These are phyloP conservation scores for Neckera pumila DNA, from an alignment of 225 moss, liverwort and hornwort genomes.

Conservation along the genomic window DNA sequence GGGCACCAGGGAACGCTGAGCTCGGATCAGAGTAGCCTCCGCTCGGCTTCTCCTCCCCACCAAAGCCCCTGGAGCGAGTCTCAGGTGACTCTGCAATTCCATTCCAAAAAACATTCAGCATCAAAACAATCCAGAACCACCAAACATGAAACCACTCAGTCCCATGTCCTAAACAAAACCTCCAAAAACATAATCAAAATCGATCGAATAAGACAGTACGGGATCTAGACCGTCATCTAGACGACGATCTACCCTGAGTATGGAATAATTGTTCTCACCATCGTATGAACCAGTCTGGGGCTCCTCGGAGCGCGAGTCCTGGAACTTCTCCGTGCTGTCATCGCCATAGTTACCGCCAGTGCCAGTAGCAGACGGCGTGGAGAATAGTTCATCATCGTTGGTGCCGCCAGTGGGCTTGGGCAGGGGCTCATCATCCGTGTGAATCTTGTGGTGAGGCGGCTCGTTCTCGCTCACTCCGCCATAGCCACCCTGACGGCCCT, in stretches of 20 bases:
- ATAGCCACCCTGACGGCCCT: background rate
- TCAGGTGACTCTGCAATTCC: background rate
- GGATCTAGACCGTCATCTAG: too few species aligned
- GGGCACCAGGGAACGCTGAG: conserved; percentile 3
- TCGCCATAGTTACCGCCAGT: background rate
- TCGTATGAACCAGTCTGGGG: background rate
- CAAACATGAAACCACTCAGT: too few species aligned
- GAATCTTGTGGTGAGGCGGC: conserved; percentile 26
- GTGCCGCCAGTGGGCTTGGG: conserved; percentile 1
- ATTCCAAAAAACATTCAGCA: background rate
- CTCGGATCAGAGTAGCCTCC: conserved; percentile 5
- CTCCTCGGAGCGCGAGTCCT: background rate
- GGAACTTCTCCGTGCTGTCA: background rate
- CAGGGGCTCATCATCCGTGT: conserved; percentile 18
- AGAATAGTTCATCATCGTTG: background rate
- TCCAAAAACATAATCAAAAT: background rate
- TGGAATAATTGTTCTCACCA: background rate
- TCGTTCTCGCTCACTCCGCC: conserved; percentile 15
- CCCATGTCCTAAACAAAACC: too few species aligned
- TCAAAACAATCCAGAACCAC: background rate
- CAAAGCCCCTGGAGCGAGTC: background rate
- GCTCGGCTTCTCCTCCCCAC: background rate
- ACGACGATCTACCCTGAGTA: too few species aligned
- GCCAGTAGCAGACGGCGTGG: background rate
- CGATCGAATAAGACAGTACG: background rate